phyloP scores from a whole-genome alignment of 2,329 filamentous ascomycete species.

The Pseudopyricularia cyperi region DNA sequence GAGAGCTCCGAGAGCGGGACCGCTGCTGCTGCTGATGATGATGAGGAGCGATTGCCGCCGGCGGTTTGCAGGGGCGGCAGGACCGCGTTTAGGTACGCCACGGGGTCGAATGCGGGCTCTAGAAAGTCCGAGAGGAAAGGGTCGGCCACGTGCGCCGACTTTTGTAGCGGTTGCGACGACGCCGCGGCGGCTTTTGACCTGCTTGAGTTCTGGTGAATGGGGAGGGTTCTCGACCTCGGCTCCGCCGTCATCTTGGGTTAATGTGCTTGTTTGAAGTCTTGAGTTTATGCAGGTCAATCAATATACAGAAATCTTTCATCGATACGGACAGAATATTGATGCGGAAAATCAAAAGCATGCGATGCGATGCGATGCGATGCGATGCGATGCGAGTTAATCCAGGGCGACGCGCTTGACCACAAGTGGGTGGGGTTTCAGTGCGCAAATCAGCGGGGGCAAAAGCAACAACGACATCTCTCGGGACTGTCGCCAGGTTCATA shows the following conservation, averaged over 20 bases:
- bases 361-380: too few species aligned
- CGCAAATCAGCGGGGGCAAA: too few species aligned
- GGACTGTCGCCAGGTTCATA: too few species aligned
- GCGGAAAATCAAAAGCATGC: too few species aligned
- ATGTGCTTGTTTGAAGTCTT: neutral
- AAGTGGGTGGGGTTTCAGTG: too few species aligned
- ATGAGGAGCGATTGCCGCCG: slow-evolving; percentile 16
- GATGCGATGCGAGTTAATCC: too few species aligned
- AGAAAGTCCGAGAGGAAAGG: slow-evolving; percentile 64
- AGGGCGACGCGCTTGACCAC: too few species aligned
- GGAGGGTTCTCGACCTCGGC: slow-evolving; percentile 22
- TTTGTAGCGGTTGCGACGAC: slow-evolving; percentile 17
- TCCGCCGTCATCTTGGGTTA: slow-evolving; percentile 15
- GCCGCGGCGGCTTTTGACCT: slow-evolving; percentile 17
- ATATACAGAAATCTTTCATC: too few species aligned
- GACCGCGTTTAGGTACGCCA: slow-evolving; percentile 69
- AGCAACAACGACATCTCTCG: too few species aligned
- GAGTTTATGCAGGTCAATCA: too few species aligned
- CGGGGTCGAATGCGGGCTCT: slow-evolving; percentile 69
- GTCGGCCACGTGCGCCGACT: slow-evolving; percentile 55
- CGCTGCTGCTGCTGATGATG: slow-evolving; percentile 8
- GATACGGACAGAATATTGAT: too few species aligned
- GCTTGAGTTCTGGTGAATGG: slow-evolving; percentile 26
- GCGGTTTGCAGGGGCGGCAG: slow-evolving; percentile 53
- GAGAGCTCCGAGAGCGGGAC: slow-evolving; percentile 65